A percentile compares a stretch with the other conserved stretches of the same genome.
Conservation (phyloP, 2,329 filamentous ascomycete genomes). For the Fusarium decemcellulare region DNA sequence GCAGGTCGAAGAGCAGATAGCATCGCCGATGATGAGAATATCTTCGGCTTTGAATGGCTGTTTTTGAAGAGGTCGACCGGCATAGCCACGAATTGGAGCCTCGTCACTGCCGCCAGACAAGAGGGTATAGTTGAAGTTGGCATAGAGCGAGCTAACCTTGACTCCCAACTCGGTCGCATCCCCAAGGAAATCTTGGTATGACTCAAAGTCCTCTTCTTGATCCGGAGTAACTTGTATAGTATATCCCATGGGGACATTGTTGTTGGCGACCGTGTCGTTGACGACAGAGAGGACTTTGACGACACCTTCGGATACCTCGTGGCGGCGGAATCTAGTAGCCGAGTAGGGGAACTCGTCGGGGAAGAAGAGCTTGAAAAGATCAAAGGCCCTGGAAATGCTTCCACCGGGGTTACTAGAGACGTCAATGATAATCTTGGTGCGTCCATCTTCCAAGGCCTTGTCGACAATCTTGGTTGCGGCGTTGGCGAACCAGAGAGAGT, state of each 20-base stretch:
- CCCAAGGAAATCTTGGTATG: neutral
- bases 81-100: slow-evolving; percentile 7
- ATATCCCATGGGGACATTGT: neutral
- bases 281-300: neutral
- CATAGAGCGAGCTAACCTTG: slow-evolving; percentile 1
- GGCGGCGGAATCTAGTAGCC: neutral
- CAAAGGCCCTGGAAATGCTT: slow-evolving; percentile 59
- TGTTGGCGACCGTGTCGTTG: neutral
- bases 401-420: slow-evolving; percentile 74
- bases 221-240: neutral
- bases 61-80: neutral
- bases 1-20: slow-evolving; percentile 18
- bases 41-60: slow-evolving; percentile 20
- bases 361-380: slow-evolving; percentile 62
- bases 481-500: neutral
- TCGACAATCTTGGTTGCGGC: neutral
- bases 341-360: slow-evolving; percentile 30
- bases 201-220: neutral
- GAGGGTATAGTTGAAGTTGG: slow-evolving; percentile 1
- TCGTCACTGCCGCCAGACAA: neutral
- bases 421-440: slow-evolving; percentile 72
- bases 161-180: neutral
- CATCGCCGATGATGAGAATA: slow-evolving; percentile 28
- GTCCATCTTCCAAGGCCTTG: slow-evolving; percentile 3
- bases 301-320: neutral